These are phyloP conservation scores for Sequoia sempervirens DNA, from an alignment of 75 land plant species.

Conservation along the genomic window DNA sequence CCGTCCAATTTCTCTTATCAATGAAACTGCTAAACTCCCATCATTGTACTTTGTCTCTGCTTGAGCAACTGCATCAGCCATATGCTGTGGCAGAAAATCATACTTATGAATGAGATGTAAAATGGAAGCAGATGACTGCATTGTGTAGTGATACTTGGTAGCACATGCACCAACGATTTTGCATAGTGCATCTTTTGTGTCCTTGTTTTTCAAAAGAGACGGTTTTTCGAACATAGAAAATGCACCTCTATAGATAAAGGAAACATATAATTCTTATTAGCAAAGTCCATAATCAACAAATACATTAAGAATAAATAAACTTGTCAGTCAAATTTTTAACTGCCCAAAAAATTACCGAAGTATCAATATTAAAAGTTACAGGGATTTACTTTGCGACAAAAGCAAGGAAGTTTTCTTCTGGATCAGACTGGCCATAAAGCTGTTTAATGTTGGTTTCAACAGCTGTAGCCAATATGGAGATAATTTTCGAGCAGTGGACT, in stretches of 20 bases:
- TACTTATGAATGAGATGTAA: conserved; percentile 77
- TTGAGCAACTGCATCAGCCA: conserved; percentile 72
- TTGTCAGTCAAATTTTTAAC: background rate
- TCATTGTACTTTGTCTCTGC: conserved; percentile 73
- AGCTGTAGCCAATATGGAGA: conserved; percentile 74
- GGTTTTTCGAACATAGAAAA: conserved; percentile 77
- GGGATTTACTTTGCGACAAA: conserved; percentile 75
- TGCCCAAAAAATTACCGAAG: background rate
- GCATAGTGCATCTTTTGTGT: conserved; percentile 68
- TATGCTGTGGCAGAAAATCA: conserved; percentile 59
- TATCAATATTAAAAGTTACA: background rate
- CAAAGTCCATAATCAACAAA: background rate
- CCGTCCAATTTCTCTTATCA: conserved; percentile 84
- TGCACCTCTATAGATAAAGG: conserved; percentile 37
- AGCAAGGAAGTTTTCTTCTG: conserved; percentile 75
- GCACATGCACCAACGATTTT: conserved; percentile 73
- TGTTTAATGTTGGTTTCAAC: conserved; percentile 72
- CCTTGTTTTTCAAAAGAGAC: conserved; percentile 52
- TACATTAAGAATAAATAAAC: background rate
- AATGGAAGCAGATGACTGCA: conserved; percentile 78
- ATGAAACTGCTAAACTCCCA: conserved; percentile 67
- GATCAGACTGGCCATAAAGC: conserved; percentile 75
- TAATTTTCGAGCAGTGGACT: conserved; percentile 50
- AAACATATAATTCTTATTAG: background rate
- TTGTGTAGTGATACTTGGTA: conserved; percentile 63